Conservation (phyloP, 2,329 filamentous ascomycete species). For the Coniosporium tulheliwenetii region DNA sequence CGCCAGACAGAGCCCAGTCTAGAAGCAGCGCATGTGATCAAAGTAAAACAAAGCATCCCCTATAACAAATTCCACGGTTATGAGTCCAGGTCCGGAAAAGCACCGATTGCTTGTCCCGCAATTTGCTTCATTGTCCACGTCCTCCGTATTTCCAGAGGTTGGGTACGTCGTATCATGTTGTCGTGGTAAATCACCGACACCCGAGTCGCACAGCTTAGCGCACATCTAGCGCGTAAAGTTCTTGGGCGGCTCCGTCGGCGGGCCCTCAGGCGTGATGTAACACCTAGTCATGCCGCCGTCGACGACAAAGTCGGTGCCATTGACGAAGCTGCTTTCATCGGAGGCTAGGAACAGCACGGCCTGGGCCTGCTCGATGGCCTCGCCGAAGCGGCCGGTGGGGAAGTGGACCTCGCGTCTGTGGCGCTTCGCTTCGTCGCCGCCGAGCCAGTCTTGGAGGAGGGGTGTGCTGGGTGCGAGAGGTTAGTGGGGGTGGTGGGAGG, state of each 20-base stretch:
- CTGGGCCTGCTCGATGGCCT: conserved; percentile 86
- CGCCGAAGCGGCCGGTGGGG: conserved; percentile 73
- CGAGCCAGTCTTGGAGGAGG: conserved; percentile 83
- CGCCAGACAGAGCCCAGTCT: too few species aligned
- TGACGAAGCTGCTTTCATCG: conserved; percentile 81
- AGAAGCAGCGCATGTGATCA: too few species aligned
- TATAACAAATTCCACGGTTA: too few species aligned
- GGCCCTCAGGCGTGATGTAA: conserved; percentile 53
- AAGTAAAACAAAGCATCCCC: too few species aligned
- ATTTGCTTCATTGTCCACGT: too few species aligned
- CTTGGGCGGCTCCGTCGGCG: conserved; percentile 35
- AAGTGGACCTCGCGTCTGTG: conserved; percentile 77
- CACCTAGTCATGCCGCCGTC: conserved; percentile 93
- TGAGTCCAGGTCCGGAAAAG: too few species aligned
- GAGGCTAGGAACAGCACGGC: conserved; percentile 77
- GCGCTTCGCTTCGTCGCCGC: conserved; percentile 70
- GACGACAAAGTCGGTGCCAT: conserved; percentile 82
- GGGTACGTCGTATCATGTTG: too few species aligned
- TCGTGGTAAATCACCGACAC: too few species aligned
- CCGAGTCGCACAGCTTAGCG: too few species aligned
- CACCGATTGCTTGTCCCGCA: too few species aligned
- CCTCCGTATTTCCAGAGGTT: too few species aligned
- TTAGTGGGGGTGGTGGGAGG: neutral
- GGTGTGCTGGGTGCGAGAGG: conserved; percentile 43
- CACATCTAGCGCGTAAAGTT: conserved; percentile 13